Evolutionary conservation across 2,329 filamentous ascomycete genomes (phyloP), one percentile per base, ranked within the genome.

Genomic region (Gaeumannomyces tritici): DNA sequence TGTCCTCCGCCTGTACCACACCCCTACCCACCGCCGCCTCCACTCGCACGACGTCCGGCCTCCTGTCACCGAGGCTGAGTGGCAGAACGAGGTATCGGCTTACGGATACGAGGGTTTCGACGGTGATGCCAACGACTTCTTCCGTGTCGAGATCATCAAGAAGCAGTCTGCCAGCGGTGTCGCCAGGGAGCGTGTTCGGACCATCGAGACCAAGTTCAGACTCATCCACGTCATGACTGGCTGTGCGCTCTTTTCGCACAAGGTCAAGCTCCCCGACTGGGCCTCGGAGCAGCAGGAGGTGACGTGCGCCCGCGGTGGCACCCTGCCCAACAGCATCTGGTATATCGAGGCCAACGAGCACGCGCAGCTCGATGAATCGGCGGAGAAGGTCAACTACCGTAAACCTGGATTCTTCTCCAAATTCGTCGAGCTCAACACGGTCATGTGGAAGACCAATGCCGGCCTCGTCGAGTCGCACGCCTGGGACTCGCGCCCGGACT

Each of bases 371-470:
- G 85, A 85, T 27, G 81, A 82, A 2, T 82, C 88, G 66, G 87
- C 91, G 18, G 95, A 98, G 73, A 96, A 91, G 79, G 93, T 96
- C 76, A 99, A 98, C 78, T 99, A 99, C 77, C 86, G 85, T 70
- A 88, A 93, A 69, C 95, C 93, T 18, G 92, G 93, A 31, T 99
- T 99, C 84, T 88, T 99, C 65, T 91, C 91, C 71, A 99, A 99
- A 75, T 99, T 99, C 80, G 92, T 89, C 86, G 95, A 99, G 77
- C 83, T 99, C 57, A 93, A 99, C 73, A 88, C 90, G 75, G 95
- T 99, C 66, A 99, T 99, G 95, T 99, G 95, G 95, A 92, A 84
- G 70, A 99, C 95, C 47, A 99, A 99, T 72, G 95, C 95, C 35
- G 95, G 95, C 56, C 85, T 99, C 59, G 91, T 95, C 29, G 95